Conservation (phyloP, 768 basidiomycete species). For the Roridomyces roridus region DNA sequence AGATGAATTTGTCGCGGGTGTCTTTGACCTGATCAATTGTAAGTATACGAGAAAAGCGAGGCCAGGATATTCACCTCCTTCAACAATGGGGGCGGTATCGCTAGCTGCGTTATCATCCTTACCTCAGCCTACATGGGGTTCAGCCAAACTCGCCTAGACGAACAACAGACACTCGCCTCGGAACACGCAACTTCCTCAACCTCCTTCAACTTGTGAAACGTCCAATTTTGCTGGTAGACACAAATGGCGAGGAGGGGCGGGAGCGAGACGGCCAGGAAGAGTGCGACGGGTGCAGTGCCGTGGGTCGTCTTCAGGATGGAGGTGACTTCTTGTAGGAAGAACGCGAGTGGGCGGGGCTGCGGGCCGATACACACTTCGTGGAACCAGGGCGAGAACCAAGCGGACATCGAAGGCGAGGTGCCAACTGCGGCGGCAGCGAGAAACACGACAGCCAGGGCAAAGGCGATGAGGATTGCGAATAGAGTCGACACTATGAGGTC, state of each 20-base stretch:
- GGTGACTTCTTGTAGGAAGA: too few species aligned
- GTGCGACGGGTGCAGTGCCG: background rate
- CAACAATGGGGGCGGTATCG: too few species aligned
- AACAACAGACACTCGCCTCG: too few species aligned
- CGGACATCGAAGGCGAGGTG: background rate
- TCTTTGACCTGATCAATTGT: background rate
- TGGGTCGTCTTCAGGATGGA: too few species aligned
- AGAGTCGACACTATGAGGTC: background rate
- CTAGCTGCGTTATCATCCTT: too few species aligned
- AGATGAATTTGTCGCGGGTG: constrained; percentile 1
- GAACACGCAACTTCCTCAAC: too few species aligned
- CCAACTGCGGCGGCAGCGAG: background rate
- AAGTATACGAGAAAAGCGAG: too few species aligned
- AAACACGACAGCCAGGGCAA: background rate
- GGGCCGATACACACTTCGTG: background rate
- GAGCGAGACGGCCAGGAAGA: background rate
- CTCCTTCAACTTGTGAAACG: background rate
- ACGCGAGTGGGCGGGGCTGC: background rate
- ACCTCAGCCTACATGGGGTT: too few species aligned
- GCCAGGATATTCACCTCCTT: too few species aligned
- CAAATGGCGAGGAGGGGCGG: background rate
- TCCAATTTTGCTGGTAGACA: background rate
- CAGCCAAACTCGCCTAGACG: too few species aligned
- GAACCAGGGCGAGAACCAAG: too few species aligned
- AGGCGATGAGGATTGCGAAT: background rate